Evolutionary conservation across 805 yeast genomes (phyloP), one percentile per base, ranked within the genome.

Genomic region (Hyphopichia homilentoma): DNA sequence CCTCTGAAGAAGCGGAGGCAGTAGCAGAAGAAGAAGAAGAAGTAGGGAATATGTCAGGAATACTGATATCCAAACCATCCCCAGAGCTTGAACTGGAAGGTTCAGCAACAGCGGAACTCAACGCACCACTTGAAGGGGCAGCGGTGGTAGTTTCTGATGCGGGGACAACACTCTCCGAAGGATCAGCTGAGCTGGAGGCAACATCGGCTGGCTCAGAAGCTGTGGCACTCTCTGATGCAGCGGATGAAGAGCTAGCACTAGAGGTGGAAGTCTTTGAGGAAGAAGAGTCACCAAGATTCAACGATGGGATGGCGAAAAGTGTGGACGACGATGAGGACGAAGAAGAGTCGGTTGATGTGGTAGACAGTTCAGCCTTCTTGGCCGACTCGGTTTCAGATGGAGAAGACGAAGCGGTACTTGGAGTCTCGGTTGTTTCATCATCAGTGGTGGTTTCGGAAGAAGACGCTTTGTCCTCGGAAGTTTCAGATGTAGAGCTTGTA

Each of bases 381-480:
- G 29, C 8, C 4, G 33, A 6, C 12, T 13, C 21, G n/a, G 17
- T 5, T 5, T 59, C 24, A 8, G 39, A 29, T n/a, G 33, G 25
- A 4, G 41, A 28, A 21, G 25, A 28, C 12, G 37, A 16, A 25
- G 12, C 28, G 14, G 16, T 11, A 3, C 19, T 21, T 12, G 18
- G 3, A 5, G 28, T 15, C 8, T 8, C 11, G 22, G 22, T 21
- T n/a, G n/a, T n/a, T n/a, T n/a, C n/a, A n/a, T n/a, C n/a, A n/a
- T n/a, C n/a, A n/a, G 28, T 18, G 7, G 23, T n/a, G 26, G 27
- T n/a, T n/a, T n/a, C n/a, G n/a, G n/a, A n/a, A n/a, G n/a, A n/a
- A n/a, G n/a, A n/a, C n/a, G n/a, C n/a, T n/a, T n/a, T n/a, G n/a
- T n/a, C n/a, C n/a, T n/a, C n/a, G n/a, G n/a, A n/a, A n/a, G n/a